These are phyloP conservation scores for Kazachstania taianensis DNA, from an alignment of 805 yeast genomes.

Conservation along the genomic window DNA sequence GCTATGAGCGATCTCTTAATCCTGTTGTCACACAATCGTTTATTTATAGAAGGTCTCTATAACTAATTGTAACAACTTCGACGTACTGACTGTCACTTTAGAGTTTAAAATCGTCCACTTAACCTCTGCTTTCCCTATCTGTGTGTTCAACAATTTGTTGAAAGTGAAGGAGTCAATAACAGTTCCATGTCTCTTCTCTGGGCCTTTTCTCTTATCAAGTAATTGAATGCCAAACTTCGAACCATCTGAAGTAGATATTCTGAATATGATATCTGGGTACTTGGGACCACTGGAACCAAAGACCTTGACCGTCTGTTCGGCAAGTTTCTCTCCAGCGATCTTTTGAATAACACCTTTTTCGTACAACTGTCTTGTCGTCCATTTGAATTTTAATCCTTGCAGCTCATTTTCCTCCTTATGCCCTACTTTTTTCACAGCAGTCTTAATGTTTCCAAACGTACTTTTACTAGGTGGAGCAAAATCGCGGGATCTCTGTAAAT, in stretches of 20 bases:
- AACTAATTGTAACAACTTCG: slow-evolving; percentile 55
- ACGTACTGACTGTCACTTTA: slow-evolving; percentile 58
- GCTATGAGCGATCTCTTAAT: no score
- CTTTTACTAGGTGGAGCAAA: slow-evolving; percentile 23
- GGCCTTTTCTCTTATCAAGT: slow-evolving; percentile 28
- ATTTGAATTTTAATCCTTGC: slow-evolving; percentile 53
- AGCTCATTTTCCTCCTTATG: slow-evolving; percentile 19
- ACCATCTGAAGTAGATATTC: slow-evolving; percentile 66
- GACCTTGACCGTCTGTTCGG: slow-evolving; percentile 29
- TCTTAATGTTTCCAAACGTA: slow-evolving; percentile 32
- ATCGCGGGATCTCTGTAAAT: slow-evolving; percentile 34
- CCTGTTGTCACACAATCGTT: background rate
- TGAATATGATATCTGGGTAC: slow-evolving; percentile 58
- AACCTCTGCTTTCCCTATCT: slow-evolving; percentile 52
- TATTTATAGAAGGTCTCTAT: slow-evolving; percentile 48
- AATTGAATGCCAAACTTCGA: slow-evolving; percentile 56
- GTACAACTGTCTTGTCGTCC: slow-evolving; percentile 61
- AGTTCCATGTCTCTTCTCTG: slow-evolving; percentile 14
- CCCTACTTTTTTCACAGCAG: slow-evolving; percentile 31
- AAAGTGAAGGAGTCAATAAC: slow-evolving; percentile 46
- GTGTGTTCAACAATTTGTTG: slow-evolving; percentile 61
- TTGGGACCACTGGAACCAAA: slow-evolving; percentile 37
- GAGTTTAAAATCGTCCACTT: slow-evolving; percentile 53
- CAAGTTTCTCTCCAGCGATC: slow-evolving; percentile 42
- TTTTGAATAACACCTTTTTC: slow-evolving; percentile 62